A percentile compares a stretch with the other conserved stretches of the same genome.
These are phyloP conservation scores for Macroventuria anomochaeta DNA, from an alignment of 2,329 filamentous ascomycete species.

Conservation along the genomic window DNA sequence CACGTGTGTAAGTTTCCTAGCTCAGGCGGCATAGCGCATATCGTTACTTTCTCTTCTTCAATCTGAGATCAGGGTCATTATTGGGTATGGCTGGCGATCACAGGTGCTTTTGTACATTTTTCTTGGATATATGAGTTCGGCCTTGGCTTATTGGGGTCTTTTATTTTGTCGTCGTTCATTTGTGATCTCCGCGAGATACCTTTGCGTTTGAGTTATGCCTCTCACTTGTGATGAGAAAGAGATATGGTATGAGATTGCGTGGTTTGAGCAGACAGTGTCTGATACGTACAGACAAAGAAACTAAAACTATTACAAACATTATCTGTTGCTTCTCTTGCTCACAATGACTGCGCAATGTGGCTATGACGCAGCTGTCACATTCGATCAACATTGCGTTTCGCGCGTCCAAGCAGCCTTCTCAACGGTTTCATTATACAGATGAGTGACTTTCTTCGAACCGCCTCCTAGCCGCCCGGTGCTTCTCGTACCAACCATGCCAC, in stretches of 20 bases:
- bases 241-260: neutral
- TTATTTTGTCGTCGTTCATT: constrained; percentile 15
- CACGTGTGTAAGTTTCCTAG: constrained; percentile 10
- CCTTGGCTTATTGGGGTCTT: constrained; percentile 10
- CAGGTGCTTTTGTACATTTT: constrained; percentile 36
- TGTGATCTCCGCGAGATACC: constrained; percentile 20
- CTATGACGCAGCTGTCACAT: neutral
- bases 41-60: constrained; percentile 20
- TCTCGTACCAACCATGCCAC: neutral
- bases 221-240: constrained; percentile 13
- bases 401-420: too few relatives aligned
- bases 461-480: neutral
- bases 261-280: constrained; percentile 3
- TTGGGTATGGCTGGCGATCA: constrained; percentile 28
- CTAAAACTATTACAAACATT: neutral
- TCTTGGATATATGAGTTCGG: constrained; percentile 19
- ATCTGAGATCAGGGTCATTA: constrained; percentile 30
- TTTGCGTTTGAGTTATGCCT: constrained; percentile 14
- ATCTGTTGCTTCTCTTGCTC: too few relatives aligned
- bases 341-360: too few relatives aligned
- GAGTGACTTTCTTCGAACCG: neutral
- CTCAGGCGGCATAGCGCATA: constrained; percentile 25
- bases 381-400: neutral
- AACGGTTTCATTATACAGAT: neutral
- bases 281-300: constrained; percentile 4